A percentile compares a stretch with the other conserved stretches of the same genome.
These are phyloP conservation scores for Castanea crenata DNA, from an alignment of 306 rosid species.

Conservation along the genomic window DNA sequence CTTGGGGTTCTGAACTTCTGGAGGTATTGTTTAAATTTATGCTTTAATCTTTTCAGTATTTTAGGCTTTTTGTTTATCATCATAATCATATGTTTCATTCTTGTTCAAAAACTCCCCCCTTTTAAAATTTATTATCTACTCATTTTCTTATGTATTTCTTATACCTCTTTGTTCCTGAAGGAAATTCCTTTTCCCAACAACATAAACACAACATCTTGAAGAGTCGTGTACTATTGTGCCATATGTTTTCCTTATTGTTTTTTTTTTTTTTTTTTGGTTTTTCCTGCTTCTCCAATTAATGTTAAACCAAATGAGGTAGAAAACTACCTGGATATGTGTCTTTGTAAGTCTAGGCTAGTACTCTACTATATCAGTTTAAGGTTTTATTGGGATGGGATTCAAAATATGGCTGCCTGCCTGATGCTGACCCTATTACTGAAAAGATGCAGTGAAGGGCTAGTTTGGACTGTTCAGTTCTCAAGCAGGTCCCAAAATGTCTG, in stretches of 20 bases:
- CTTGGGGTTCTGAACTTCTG: slow-evolving; percentile 99
- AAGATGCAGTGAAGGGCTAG: not conserved
- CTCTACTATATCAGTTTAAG: not conserved
- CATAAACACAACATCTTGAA: not conserved
- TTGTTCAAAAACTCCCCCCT: not conserved
- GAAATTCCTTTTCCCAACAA: not conserved
- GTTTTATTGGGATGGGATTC: not conserved
- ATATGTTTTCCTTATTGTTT: too few species aligned
- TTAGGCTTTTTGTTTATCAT: not conserved
- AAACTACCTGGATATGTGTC: not conserved
- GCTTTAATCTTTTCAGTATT: slow-evolving; percentile 5
- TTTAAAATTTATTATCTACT: too few species aligned
- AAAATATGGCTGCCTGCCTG: not conserved
- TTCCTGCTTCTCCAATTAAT: not conserved
- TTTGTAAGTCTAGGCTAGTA: not conserved
- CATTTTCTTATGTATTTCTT: not conserved
- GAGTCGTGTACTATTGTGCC: too few species aligned
- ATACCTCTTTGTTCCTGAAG: not conserved
- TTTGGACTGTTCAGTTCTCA: not conserved
- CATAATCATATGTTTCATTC: not conserved
- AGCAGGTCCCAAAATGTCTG: not conserved
- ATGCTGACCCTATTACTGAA: not conserved
- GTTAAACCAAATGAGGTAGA: not conserved
- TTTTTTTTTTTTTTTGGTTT: not conserved
- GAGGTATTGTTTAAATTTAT: slow-evolving; percentile 59